Conservation (phyloP, 2,329 filamentous ascomycete species). For the Colletotrichum tamarilloi region DNA sequence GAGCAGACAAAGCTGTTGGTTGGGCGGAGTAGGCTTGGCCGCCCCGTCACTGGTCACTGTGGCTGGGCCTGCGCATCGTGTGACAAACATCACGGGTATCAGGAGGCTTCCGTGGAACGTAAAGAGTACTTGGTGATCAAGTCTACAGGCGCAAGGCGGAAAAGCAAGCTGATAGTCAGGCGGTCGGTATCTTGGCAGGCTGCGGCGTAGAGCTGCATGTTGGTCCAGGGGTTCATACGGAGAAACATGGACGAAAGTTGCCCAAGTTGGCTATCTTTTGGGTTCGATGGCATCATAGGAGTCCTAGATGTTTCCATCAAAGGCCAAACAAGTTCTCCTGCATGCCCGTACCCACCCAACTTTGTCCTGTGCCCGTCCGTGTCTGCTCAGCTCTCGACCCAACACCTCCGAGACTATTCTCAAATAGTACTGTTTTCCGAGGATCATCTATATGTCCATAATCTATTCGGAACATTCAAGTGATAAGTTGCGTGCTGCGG, state of each 20-base stretch:
- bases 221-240: background rate
- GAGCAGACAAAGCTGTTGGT: background rate
- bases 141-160: background rate
- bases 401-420: background rate
- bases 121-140: background rate
- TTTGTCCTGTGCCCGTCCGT: background rate
- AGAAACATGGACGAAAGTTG: background rate
- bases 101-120: background rate
- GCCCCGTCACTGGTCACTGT: background rate
- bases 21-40: background rate
- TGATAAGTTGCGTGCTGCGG: background rate
- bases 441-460: background rate
- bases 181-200: background rate
- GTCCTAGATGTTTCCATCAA: background rate
- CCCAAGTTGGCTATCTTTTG: background rate
- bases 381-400: background rate
- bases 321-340: background rate
- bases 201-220: background rate
- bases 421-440: background rate
- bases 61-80: background rate
- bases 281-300: background rate
- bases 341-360: background rate
- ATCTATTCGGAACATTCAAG: background rate
- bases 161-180: background rate
- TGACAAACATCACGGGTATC: background rate